Conservation (phyloP, 306 rosid species). For the Carpinus viminea region DNA sequence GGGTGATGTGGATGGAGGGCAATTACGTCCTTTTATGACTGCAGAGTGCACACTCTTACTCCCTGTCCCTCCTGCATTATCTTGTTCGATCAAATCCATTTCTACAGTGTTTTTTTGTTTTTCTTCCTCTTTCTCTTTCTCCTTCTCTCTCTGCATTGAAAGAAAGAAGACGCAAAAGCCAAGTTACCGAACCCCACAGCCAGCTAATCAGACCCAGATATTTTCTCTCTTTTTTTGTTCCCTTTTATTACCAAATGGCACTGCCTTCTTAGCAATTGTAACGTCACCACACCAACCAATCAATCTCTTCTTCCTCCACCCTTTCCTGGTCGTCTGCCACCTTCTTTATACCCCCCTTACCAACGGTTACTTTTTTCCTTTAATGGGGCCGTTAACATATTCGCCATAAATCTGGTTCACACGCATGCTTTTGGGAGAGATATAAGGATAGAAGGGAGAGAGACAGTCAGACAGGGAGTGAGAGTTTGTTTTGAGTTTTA, state of each 20-base stretch:
- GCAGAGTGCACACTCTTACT: neutral
- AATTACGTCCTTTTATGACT: neutral
- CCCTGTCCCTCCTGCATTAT: neutral
- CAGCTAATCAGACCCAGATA: neutral
- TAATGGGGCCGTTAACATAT: neutral
- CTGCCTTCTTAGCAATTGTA: neutral
- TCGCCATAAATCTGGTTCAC: neutral
- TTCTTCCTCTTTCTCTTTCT: neutral
- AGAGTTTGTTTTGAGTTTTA: slow-evolving; percentile 1
- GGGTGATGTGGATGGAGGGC: neutral
- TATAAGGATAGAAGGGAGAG: neutral
- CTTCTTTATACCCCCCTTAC: neutral
- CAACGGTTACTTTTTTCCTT: slow-evolving; percentile 32
- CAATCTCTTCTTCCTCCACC: neutral
- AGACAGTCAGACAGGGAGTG: neutral
- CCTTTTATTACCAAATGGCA: neutral
- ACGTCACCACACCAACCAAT: neutral
- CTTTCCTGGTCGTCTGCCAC: neutral
- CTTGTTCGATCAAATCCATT: neutral
- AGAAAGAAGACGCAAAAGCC: neutral
- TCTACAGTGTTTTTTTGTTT: neutral
- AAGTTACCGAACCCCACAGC: neutral
- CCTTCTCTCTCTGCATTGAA: neutral
- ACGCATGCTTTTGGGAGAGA: neutral
- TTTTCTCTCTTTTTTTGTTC: neutral